Conservation (phyloP, 2,329 filamentous ascomycete species). For the Huntiella moniliformis region DNA sequence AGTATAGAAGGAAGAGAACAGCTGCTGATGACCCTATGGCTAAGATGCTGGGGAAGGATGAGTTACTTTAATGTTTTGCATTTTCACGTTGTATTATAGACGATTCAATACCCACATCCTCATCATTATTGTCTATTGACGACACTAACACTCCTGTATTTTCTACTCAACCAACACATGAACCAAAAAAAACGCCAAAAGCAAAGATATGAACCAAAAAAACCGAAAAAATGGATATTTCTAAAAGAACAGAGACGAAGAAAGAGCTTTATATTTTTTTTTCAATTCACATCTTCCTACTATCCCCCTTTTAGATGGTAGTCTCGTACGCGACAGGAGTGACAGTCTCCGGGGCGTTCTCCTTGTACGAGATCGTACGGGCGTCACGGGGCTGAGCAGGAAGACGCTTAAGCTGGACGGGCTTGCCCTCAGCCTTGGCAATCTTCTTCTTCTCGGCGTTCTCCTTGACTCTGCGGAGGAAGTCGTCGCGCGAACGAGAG, state of each 20-base stretch:
- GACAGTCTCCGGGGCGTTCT: constrained; percentile 80
- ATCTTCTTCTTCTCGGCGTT: constrained; percentile 85
- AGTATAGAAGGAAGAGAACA: constrained; percentile 58
- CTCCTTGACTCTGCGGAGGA: constrained; percentile 87
- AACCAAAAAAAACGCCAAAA: neutral
- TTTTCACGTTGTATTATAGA: neutral
- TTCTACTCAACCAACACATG: neutral
- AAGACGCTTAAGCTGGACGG: constrained; percentile 85
- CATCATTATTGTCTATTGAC: neutral
- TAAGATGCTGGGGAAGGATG: constrained; percentile 55
- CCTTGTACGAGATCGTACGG: constrained; percentile 59
- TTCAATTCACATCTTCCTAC: constrained; percentile 11
- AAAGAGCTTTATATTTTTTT: constrained; percentile 13
- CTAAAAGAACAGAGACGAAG: constrained; percentile 11
- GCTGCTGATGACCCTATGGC: constrained; percentile 77
- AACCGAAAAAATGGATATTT: constrained; percentile 1
- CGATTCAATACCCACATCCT: neutral
- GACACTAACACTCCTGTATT: neutral
- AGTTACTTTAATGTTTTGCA: constrained; percentile 25
- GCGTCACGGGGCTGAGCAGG: constrained; percentile 63
- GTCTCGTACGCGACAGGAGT: constrained; percentile 92
- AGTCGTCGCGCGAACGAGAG: constrained; percentile 91
- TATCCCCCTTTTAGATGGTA: constrained; percentile 56
- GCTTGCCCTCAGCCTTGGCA: constrained; percentile 76
- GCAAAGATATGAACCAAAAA: neutral